Conservation (phyloP, 306 rosid species). For the Echinosophora koreensis region DNA sequence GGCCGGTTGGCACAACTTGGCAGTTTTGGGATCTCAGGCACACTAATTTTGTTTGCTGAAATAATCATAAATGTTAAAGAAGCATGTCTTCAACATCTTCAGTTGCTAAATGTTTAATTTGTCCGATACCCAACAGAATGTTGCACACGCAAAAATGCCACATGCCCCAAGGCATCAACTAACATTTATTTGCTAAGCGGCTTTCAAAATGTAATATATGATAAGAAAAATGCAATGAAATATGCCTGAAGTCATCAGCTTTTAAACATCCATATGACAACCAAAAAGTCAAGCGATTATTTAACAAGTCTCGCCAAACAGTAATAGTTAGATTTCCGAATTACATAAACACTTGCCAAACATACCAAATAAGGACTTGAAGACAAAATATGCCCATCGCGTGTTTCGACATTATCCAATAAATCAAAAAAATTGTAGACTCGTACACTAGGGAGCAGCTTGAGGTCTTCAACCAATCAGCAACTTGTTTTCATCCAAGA, state of each 20-base stretch:
- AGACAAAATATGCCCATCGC: constrained; percentile 49
- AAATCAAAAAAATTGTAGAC: constrained; percentile 41
- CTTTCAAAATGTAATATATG: constrained; percentile 22
- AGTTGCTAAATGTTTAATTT: background rate
- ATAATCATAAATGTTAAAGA: background rate
- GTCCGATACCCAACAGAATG: background rate
- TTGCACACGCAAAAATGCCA: background rate
- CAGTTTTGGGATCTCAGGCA: constrained; percentile 18
- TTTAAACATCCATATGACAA: constrained; percentile 38
- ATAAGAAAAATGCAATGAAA: constrained; percentile 32
- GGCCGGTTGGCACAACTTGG: constrained; percentile 15
- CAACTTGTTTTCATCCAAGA: constrained; percentile 76
- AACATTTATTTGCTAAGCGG: background rate
- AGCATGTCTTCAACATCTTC: background rate
- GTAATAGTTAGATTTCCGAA: constrained; percentile 40
- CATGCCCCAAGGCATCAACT: background rate
- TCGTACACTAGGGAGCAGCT: constrained; percentile 24
- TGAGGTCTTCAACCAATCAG: constrained; percentile 66
- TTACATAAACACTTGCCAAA: constrained; percentile 53
- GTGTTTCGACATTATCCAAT: constrained; percentile 66
- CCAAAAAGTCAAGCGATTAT: constrained; percentile 58
- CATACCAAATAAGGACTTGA: constrained; percentile 36
- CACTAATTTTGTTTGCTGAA: background rate
- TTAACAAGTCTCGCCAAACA: constrained; percentile 53
- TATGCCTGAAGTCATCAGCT: constrained; percentile 43